These are phyloP conservation scores for Sphaerobolus stellatus DNA, from an alignment of 1,284 basidiomycete species.

Conservation along the genomic window DNA sequence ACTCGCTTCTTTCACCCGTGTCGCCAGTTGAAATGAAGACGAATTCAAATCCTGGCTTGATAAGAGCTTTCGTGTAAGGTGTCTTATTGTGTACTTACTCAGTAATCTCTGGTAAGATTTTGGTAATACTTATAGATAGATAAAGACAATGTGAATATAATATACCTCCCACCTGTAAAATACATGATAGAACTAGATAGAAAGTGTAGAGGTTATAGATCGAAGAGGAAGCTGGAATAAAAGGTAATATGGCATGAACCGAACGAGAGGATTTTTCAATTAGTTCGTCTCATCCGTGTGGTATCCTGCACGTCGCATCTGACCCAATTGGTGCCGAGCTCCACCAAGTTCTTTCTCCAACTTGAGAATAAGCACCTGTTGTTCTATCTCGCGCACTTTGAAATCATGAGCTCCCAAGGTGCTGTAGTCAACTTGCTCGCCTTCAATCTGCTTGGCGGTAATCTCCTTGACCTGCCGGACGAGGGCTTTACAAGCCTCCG, in stretches of 20 bases:
- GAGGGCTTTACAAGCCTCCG: conserved; percentile 96
- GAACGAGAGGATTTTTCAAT: conserved; percentile 16
- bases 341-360: conserved; percentile 94
- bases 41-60: too few relatives aligned
- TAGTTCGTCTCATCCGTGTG: conserved; percentile 77
- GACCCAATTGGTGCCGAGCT: conserved; percentile 81
- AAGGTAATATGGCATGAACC: conserved; percentile 3
- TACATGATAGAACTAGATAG: not conserved
- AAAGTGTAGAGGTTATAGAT: not conserved
- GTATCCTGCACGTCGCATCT: conserved; percentile 89
- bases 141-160: conserved; percentile 1
- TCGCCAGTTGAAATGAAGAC: too few relatives aligned
- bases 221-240: not conserved
- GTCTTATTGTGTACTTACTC: too few relatives aligned
- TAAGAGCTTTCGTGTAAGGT: too few relatives aligned
- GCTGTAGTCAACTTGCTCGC: conserved; percentile 87
- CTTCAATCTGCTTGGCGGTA: conserved; percentile 77
- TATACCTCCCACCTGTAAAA: not conserved
- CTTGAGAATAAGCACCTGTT: conserved; percentile 96
- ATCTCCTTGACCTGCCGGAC: conserved; percentile 97
- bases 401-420: conserved; percentile 94
- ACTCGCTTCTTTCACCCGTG: too few relatives aligned
- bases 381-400: conserved; percentile 98
- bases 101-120: too few relatives aligned
- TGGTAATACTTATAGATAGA: too few relatives aligned